These are phyloP conservation scores for Pezicula carpinea DNA, from an alignment of 2,329 filamentous ascomycete genomes.

Conservation along the genomic window DNA sequence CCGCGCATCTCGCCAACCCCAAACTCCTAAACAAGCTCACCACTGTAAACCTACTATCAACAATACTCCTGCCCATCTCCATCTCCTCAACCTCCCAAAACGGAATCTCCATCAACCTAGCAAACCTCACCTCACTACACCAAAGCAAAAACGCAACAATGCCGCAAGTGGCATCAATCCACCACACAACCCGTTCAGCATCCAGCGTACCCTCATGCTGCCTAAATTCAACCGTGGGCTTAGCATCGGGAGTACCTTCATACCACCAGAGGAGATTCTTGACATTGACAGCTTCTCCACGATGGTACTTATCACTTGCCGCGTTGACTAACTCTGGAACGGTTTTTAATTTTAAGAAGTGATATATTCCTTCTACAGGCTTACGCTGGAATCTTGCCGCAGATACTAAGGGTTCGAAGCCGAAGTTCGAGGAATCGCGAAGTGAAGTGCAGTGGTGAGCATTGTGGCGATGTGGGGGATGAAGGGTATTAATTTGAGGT, in stretches of 20 bases:
- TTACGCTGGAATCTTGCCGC: too few relatives aligned
- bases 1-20: too few relatives aligned
- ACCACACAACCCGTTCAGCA: constrained; percentile 7
- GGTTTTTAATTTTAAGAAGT: not conserved
- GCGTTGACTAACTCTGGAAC: not conserved
- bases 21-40: too few relatives aligned
- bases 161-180: constrained; percentile 14
- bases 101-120: too few relatives aligned
- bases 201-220: constrained; percentile 21
- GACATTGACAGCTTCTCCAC: constrained; percentile 1
- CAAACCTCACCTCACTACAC: too few relatives aligned
- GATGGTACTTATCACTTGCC: not conserved
- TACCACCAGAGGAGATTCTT: not conserved
- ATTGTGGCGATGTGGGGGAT: constrained; percentile 14
- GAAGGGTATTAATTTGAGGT: constrained; percentile 22
- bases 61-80: too few relatives aligned
- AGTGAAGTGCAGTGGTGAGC: too few relatives aligned
- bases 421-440: too few relatives aligned
- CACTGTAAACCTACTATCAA: too few relatives aligned
- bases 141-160: constrained; percentile 11
- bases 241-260: not conserved
- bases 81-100: too few relatives aligned
- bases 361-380: not conserved
- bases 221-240: constrained; percentile 22
- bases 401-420: too few relatives aligned